These are phyloP conservation scores for Fusarium sp. DNA, from an alignment of 2,329 filamentous ascomycete genomes.

Conservation along the genomic window DNA sequence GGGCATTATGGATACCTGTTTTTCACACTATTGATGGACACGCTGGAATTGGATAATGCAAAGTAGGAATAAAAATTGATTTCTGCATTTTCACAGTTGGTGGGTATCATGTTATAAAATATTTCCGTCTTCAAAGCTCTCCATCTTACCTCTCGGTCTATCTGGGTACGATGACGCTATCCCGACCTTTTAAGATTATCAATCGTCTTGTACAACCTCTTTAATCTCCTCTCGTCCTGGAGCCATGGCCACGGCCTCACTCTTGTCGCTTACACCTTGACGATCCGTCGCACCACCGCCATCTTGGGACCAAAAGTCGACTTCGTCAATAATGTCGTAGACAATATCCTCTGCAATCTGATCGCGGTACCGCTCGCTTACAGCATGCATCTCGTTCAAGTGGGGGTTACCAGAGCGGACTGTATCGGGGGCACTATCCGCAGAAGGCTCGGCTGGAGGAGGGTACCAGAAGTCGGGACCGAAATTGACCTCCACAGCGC, in stretches of 20 bases:
- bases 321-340: constrained; percentile 93
- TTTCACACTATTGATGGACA: constrained; percentile 21
- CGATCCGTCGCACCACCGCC: constrained; percentile 63
- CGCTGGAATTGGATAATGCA: constrained; percentile 9
- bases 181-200: constrained; percentile 18
- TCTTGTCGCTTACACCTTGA: constrained; percentile 59
- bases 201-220: constrained; percentile 73
- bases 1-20: constrained; percentile 22
- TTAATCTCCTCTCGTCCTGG: constrained; percentile 69
- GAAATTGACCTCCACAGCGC: constrained; percentile 93
- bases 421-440: constrained; percentile 63
- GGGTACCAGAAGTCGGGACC: constrained; percentile 93
- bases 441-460: constrained; percentile 68
- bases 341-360: constrained; percentile 95
- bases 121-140: neutral
- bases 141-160: neutral
- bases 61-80: constrained; percentile 16
- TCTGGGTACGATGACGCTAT: neutral
- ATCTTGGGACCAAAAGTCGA: constrained; percentile 87
- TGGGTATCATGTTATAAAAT: constrained; percentile 47
- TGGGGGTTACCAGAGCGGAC: constrained; percentile 40
- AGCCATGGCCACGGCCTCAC: constrained; percentile 56
- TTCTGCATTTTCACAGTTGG: constrained; percentile 43
- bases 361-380: constrained; percentile 86
- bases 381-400: constrained; percentile 62